Base-by-base conservation (phyloP, 2,329 filamentous ascomycete species). In the Paraphaeosphaeria sporulosa region DNA sequence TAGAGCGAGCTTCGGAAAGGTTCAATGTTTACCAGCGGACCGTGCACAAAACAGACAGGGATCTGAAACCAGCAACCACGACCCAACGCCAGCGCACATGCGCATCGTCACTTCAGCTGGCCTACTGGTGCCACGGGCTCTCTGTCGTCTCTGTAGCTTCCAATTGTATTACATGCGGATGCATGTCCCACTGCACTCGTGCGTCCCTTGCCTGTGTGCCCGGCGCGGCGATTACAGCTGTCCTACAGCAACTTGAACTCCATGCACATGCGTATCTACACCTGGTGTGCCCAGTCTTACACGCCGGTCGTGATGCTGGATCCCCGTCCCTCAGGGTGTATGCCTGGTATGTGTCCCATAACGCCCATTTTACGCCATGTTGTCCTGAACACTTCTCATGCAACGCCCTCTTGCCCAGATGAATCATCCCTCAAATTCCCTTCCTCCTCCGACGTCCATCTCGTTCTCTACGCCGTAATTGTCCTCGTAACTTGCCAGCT, bases 401-500 rank as follows among this genome's bases (percentile, higher is more conserved):
- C 17, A 34, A 38, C 25, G 27, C 43, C 19, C 25, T 15, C n/a
- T 32, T 36, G 27, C 9, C 50, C 25, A 12, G 10, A 5, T 23
- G 40, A 17, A 42, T 71, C 63, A 76, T 21, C 69, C 73, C 50
- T 75, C 74, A 59, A 76, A 76, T 46, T 74, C 69, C 34, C 57
- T 51, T 17, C 65, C 59, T 12, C 64, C 71, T 19, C 74, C 74
- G 15, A 75, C 66, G 73, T 76, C 74, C 54, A 47, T 64, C 54
- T 66, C 65, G 55, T 75, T 74, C 57, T 69, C 65, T 6, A 72
- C 73, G 0, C 72, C 76, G 64, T 76, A 78, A 34, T 65, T 64
- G 61, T 79, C 78, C 51, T 79, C 76, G 57, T 71, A 78, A 47
- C 64, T 75, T 48, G 77, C 69, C 47, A 77, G 49, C 59, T 70